A percentile compares a stretch with the other conserved stretches of the same genome.
Evolutionary conservation across 1,284 basidiomycete genomes (phyloP).

Genomic region (Marasmius oreades): DNA sequence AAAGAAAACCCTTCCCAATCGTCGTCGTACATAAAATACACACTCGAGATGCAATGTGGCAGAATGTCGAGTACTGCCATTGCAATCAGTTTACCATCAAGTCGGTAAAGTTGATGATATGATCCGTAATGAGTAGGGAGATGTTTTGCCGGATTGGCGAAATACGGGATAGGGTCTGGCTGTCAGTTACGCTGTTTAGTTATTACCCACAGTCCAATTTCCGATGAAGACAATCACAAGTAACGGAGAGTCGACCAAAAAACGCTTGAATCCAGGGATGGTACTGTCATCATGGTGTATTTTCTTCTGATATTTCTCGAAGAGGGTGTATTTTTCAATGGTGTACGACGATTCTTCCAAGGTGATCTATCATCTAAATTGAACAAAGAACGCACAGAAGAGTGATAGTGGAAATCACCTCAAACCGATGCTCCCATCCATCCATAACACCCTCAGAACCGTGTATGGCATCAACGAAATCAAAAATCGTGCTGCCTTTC

Average conservation of each 20-base stretch:
- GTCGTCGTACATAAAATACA: constrained; percentile 94
- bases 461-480: constrained; percentile 18
- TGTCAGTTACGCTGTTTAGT: constrained; percentile 19
- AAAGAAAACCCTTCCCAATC: constrained; percentile 74
- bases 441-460: constrained; percentile 30
- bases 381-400: too few species aligned
- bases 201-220: neutral
- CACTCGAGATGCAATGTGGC: constrained; percentile 87
- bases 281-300: constrained; percentile 73
- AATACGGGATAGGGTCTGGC: constrained; percentile 59
- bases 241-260: constrained; percentile 81
- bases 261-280: constrained; percentile 58
- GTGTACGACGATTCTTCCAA: constrained; percentile 76
- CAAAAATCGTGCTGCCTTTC: constrained; percentile 39
- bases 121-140: constrained; percentile 78
- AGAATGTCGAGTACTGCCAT: constrained; percentile 91
- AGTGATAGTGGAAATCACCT: constrained; percentile 35
- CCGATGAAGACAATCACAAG: constrained; percentile 39
- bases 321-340: constrained; percentile 79
- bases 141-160: constrained; percentile 39
- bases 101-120: constrained; percentile 82
- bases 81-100: constrained; percentile 82
- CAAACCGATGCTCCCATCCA: constrained; percentile 40
- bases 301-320: constrained; percentile 68
- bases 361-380: constrained; percentile 68